A percentile compares a stretch with the other conserved stretches of the same genome.
Conservation (phyloP, 139 green algal species). For the Chlamydomonas sp. region DNA sequence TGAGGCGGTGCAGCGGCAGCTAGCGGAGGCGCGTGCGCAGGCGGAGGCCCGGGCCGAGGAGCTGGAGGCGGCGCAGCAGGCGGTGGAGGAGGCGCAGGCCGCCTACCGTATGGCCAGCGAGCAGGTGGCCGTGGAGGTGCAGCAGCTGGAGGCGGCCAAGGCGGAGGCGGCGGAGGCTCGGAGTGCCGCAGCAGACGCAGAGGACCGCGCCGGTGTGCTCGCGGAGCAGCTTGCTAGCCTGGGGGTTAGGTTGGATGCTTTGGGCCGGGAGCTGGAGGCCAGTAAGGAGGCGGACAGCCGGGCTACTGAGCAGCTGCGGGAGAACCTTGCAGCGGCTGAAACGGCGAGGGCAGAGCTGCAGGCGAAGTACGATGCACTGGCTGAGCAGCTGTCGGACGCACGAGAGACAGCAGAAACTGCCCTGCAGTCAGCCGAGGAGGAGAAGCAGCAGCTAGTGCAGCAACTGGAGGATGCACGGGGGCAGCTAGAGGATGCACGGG, state of each 20-base stretch:
- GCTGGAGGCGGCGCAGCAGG: constrained; percentile 2
- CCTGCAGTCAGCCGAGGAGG: too few relatives aligned
- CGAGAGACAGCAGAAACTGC: too few relatives aligned
- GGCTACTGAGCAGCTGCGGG: not conserved
- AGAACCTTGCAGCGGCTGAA: not conserved
- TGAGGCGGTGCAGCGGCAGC: not conserved
- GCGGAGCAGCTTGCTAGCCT: not conserved
- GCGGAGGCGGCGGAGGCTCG: not conserved
- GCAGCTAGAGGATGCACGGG: too few relatives aligned
- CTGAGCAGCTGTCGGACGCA: too few relatives aligned
- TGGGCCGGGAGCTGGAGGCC: not conserved
- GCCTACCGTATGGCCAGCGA: not conserved
- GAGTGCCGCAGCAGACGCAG: not conserved
- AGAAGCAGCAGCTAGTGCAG: too few relatives aligned
- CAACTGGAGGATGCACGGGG: too few relatives aligned
- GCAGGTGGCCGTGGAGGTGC: not conserved
- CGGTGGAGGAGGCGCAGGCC: not conserved
- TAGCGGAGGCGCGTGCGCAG: not conserved
- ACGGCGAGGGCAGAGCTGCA: not conserved
- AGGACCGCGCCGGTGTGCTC: not conserved
- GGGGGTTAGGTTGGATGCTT: not conserved
- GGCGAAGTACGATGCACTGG: not conserved
- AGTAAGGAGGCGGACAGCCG: not conserved
- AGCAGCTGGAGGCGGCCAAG: not conserved
- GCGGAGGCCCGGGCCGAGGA: not conserved